These are phyloP conservation scores for Magnusiomyces clavatus DNA, from an alignment of 1,139 yeast genomes.

Conservation along the genomic window DNA sequence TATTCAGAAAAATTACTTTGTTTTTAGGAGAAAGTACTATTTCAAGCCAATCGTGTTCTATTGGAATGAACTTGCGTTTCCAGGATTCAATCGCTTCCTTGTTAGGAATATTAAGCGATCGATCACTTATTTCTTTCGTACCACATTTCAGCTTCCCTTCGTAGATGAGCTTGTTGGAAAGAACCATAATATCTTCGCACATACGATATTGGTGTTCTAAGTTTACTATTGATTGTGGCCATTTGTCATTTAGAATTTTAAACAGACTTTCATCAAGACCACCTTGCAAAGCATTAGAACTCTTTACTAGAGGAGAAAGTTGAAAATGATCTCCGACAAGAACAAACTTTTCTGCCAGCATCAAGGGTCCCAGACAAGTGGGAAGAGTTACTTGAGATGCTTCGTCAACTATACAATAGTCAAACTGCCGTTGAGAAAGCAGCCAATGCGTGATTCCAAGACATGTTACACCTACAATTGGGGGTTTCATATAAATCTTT, in stretches of 20 bases:
- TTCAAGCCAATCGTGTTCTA: slow-evolving; percentile 38
- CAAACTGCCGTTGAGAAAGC: slow-evolving; percentile 57
- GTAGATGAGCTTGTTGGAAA: slow-evolving; percentile 75
- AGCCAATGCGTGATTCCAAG: slow-evolving; percentile 56
- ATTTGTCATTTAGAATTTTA: slow-evolving; percentile 57
- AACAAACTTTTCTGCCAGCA: slow-evolving; percentile 69
- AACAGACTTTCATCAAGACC: slow-evolving; percentile 81
- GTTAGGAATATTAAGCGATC: slow-evolving; percentile 42
- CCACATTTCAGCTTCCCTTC: slow-evolving; percentile 75
- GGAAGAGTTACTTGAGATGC: slow-evolving; percentile 96
- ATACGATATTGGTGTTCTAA: slow-evolving; percentile 82
- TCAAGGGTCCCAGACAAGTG: slow-evolving; percentile 76
- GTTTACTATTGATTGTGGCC: slow-evolving; percentile 66
- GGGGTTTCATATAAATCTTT: slow-evolving; percentile 51
- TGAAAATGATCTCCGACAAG: slow-evolving; percentile 95
- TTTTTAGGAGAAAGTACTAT: slow-evolving; percentile 40
- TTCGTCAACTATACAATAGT: slow-evolving; percentile 91
- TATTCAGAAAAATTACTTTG: slow-evolving; percentile 69
- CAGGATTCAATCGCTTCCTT: slow-evolving; percentile 15
- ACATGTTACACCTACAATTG: slow-evolving; percentile 85
- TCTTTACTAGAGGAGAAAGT: slow-evolving; percentile 74
- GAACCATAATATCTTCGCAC: slow-evolving; percentile 81
- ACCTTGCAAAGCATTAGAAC: slow-evolving; percentile 39
- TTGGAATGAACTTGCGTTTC: slow-evolving; percentile 7
- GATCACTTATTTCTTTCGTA: slow-evolving; percentile 50